Conservation (phyloP, 208 protist species). For the Naegleria lovaniensis region DNA sequence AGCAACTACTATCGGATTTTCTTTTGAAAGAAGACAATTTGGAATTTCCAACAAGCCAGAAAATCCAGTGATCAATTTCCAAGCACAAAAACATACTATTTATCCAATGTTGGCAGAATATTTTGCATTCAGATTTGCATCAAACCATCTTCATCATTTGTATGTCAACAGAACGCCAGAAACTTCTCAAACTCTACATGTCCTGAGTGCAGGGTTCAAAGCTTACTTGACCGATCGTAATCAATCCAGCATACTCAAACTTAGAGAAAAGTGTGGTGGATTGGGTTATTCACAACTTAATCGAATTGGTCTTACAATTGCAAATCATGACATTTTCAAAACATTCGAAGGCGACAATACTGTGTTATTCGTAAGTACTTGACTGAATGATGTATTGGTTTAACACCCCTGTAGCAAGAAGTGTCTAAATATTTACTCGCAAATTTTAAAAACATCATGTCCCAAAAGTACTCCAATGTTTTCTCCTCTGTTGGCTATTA, state of each 20-base stretch:
- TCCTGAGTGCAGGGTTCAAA: not conserved
- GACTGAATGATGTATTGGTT: not conserved
- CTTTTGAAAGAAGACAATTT: conserved; percentile 15
- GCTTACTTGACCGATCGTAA: not conserved
- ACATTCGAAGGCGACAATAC: conserved; percentile 27
- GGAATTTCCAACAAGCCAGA: not conserved
- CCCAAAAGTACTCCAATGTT: not conserved
- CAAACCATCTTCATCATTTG: not conserved
- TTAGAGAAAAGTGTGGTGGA: conserved; percentile 20
- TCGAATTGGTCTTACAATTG: not conserved
- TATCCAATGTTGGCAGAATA: conserved; percentile 11
- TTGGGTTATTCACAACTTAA: not conserved
- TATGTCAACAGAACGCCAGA: not conserved
- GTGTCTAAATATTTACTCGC: not conserved
- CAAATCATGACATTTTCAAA: not conserved
- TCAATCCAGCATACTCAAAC: not conserved
- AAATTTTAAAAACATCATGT: not conserved
- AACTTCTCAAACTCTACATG: not conserved
- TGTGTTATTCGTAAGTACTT: not conserved
- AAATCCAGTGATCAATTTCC: conserved; percentile 16
- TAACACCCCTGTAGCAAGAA: not conserved
- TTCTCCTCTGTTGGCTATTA: conserved; percentile 7
- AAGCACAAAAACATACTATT: not conserved
- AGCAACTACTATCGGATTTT: not conserved
- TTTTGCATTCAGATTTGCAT: conserved; percentile 16